Percentiles rank a stretch among this genome's conserved stretches.
Evolutionary conservation across 2,329 filamentous ascomycete species (phyloP).

Genomic region (Colletotrichum caudatum): DNA sequence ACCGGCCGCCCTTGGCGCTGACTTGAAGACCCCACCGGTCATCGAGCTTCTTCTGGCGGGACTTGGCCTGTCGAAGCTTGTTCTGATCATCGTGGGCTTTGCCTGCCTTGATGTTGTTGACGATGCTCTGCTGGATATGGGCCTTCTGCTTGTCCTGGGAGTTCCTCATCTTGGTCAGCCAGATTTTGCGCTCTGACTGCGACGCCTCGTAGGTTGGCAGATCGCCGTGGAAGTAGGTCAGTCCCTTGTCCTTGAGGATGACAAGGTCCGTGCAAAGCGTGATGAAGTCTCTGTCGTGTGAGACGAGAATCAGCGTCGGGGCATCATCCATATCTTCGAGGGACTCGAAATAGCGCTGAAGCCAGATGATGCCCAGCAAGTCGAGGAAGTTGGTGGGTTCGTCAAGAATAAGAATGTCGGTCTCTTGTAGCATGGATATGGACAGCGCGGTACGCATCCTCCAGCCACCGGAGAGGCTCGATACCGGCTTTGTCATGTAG

Average conservation of each 20-base stretch:
- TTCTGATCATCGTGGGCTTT: slow-evolving; percentile 85
- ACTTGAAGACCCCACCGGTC: slow-evolving; percentile 84
- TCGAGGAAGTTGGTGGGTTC: slow-evolving; percentile 92
- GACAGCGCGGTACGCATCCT: slow-evolving; percentile 77
- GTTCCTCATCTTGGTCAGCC: slow-evolving; percentile 81
- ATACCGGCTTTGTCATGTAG: slow-evolving; percentile 69
- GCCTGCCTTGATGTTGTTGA: slow-evolving; percentile 79
- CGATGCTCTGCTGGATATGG: slow-evolving; percentile 83
- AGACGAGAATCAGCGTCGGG: slow-evolving; percentile 81
- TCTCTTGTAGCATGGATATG: slow-evolving; percentile 75
- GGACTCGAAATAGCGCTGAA: slow-evolving; percentile 77
- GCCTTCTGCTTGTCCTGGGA: slow-evolving; percentile 84
- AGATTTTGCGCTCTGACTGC: slow-evolving; percentile 73
- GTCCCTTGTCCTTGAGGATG: slow-evolving; percentile 77
- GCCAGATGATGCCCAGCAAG: slow-evolving; percentile 85
- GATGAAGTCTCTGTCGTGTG: slow-evolving; percentile 86
- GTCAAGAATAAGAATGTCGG: slow-evolving; percentile 84
- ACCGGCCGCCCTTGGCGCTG: slow-evolving; percentile 76
- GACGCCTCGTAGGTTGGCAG: slow-evolving; percentile 78
- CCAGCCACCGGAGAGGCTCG: slow-evolving; percentile 82
- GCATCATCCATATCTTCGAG: slow-evolving; percentile 64
- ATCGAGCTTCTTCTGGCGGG: slow-evolving; percentile 85
- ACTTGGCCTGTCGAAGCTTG: slow-evolving; percentile 87
- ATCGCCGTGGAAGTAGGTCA: slow-evolving; percentile 82
- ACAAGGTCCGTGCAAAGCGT: slow-evolving; percentile 83